phyloP scores from a whole-genome alignment of 257 asterid genomes.

The Nicotiana paniculata region DNA sequence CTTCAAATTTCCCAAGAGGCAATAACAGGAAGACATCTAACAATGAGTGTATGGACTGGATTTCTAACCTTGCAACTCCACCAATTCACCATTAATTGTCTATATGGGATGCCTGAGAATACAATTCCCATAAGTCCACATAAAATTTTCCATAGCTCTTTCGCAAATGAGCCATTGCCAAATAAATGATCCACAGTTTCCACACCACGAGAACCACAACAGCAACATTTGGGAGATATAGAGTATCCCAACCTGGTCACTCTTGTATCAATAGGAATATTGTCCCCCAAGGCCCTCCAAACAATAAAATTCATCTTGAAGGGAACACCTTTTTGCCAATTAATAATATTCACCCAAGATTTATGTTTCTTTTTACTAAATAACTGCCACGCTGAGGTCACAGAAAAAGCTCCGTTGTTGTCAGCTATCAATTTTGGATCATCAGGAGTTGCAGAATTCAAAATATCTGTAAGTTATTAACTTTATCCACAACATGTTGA shows the following conservation, averaged over 20 bases:
- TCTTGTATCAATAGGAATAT: too few relatives aligned
- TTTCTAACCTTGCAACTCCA: neutral
- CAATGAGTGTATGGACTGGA: neutral
- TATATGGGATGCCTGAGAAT: rapidly evolving
- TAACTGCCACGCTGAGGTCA: too few relatives aligned
- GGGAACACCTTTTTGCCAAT: neutral
- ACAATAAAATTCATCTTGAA: neutral
- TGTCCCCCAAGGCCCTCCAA: neutral
- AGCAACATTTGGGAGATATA: neutral
- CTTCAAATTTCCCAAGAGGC: neutral
- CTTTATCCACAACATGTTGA: too few relatives aligned
- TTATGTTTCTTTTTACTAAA: too few relatives aligned
- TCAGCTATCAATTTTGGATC: neutral
- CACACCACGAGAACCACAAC: neutral
- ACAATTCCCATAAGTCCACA: neutral
- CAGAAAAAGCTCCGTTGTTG: rapidly evolving
- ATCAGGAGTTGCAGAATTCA: too few relatives aligned
- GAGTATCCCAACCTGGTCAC: neutral
- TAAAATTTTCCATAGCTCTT: neutral
- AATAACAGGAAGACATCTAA: neutral
- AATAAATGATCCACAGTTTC: too few relatives aligned
- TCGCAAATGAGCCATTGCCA: neutral
- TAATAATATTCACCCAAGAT: neutral
- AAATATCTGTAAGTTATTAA: too few relatives aligned
- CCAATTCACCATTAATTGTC: neutral